Evolutionary conservation across 257 asterid species (phyloP), one percentile per base, ranked within the genome.

Genomic region (Ocimum tenuiflorum): DNA sequence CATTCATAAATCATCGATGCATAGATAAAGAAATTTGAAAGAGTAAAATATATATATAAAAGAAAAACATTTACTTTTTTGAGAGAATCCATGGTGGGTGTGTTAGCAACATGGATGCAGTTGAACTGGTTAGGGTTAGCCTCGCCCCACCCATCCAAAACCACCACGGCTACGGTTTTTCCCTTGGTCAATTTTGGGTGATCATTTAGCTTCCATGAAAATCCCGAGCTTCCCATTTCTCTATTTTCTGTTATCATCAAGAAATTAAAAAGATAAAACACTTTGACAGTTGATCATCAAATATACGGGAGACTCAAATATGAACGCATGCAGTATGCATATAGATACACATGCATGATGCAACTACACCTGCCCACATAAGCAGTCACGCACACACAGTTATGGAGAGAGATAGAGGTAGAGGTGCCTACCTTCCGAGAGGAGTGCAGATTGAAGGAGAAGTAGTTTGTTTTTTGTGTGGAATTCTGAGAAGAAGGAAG

Each of bases 71-170:
- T 45, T 75, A 91, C 98, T 77, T 84, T 72, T 62, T 92, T 92
- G 2, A 92, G 90, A 1, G 97, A 89, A 81, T 92, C 99, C 99
- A 92, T 92, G 62, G 89, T 78, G 43, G 99, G 99, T 13, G 99
- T 92, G 47, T 92, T 82, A 10, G 99, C 99, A 24, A 86, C 89
- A 68, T 88, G 95, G 75, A 92, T 92, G 75, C 97, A 91, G 42
- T 92, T 92, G 73, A 80, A 92, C 69, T 87, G 73, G 74, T 92
- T 61, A 17, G 99, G 86, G 0, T 79, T 73, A 13, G 97, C 99
- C 72, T 92, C 99, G 46, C 99, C 99, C 99, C 99, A 92, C n/a
- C 99, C 99, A 70, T 92, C 99, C 74, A 92, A 81, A 63, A 92
- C 96, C 45, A 92, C 81, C 81, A 89, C 66, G 1, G 96, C 96